Evolutionary conservation across 169 alveolate species (phyloP).

Genomic region (Eimeria praecox): DNA sequence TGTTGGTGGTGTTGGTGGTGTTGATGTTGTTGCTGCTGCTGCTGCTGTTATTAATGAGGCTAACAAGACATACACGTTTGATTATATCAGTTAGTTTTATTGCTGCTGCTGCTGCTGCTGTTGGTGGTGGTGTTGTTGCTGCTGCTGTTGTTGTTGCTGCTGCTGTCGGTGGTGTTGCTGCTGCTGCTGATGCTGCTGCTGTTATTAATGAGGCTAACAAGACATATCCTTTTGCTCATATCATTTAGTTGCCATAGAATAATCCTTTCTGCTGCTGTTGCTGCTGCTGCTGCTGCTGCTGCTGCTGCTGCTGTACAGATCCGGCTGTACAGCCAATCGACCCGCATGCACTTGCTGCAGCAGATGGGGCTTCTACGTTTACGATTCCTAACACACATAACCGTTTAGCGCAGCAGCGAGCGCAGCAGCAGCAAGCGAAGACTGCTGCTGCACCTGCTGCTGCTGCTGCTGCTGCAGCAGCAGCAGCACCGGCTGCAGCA

Average conservation of each 20-base stretch:
- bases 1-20: no score
- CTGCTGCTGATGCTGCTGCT: background rate
- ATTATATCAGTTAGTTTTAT: slow-evolving; percentile 14
- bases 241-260: no score
- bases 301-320: slow-evolving; percentile 37
- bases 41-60: slow-evolving; percentile 89
- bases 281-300: slow-evolving; percentile 35
- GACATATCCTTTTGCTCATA: no score
- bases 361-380: slow-evolving; percentile 55
- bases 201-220: background rate
- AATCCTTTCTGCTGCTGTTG: background rate
- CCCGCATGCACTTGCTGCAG: slow-evolving; percentile 70
- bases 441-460: slow-evolving; percentile 55
- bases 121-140: background rate
- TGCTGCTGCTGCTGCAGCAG: slow-evolving; percentile 17
- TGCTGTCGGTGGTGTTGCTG: background rate
- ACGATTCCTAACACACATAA: slow-evolving; percentile 49
- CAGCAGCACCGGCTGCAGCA: slow-evolving; percentile 32
- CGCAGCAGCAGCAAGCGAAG: slow-evolving; percentile 66
- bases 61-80: slow-evolving; percentile 40
- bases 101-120: background rate
- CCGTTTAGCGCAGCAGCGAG: slow-evolving; percentile 65
- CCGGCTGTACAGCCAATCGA: slow-evolving; percentile 42
- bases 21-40: background rate
- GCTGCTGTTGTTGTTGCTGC: slow-evolving; percentile 19